Base-by-base conservation (phyloP, 495 filamentous ascomycete species). In the Talaromyces stipitatus region DNA sequence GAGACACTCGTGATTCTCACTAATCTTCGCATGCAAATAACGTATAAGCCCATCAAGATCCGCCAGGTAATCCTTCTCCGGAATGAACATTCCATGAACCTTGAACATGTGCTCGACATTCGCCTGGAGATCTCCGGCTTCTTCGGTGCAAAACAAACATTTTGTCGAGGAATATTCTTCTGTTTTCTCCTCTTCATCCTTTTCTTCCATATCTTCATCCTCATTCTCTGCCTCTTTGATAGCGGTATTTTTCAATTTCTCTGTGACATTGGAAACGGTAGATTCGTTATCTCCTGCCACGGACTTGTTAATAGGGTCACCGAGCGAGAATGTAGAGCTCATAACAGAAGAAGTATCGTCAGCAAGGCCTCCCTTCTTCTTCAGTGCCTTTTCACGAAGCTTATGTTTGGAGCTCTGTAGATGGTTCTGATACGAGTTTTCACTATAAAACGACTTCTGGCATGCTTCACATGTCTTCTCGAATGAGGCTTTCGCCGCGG, bases 381-480 rank as follows among this genome's bases (percentile, higher is more conserved):
- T 72, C 46, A 77, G 30, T 0, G 72, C 76, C 20, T 76, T 72
- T 24, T 86, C 75, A 61, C 86, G 86, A 54, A 84, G 79, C 69
- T 85, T 87, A 67, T 99, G 94, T 71, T 95, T 97, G 61, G 89
- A 85, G 71, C 91, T 96, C 60, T 85, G 85, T 27, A 97, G 64
- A 68, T 99, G 94, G 68, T 99, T 97, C 64, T 83, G 82, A 70
- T 90, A 97, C 14, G 94, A 92, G 72, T 96, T 96, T 65, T 96
- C 90, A 68, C 90, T 96, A 77, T 86, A 97, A 73, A 92, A 98
- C 22, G 87, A 89, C 75, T 94, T 95, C 62, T 88, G 85, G 76
- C 94, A 98, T 2, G 84, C 82, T 3, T 82, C 75, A 68, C 94
- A 98, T 12, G 77, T 69, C 61, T 85, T 92, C 66, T 96, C 90